Conservation (phyloP, 2,329 filamentous ascomycete genomes). For the Diplodia intermedia region DNA sequence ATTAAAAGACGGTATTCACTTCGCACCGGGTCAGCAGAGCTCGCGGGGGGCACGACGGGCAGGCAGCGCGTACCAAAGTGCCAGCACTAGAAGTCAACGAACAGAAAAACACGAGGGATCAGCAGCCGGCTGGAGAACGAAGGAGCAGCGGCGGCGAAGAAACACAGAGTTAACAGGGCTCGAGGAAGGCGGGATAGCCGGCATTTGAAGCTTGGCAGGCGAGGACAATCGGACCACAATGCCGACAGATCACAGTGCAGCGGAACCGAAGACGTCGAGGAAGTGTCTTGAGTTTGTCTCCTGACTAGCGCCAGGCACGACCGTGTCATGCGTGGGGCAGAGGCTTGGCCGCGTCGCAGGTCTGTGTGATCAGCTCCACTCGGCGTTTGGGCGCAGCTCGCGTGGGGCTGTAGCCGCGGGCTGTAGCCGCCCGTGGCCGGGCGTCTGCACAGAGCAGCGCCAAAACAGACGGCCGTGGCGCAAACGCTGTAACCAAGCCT, state of each 20-base stretch:
- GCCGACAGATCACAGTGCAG: background rate
- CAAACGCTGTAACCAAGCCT: background rate
- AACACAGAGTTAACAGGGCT: conserved; percentile 14
- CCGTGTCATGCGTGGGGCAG: background rate
- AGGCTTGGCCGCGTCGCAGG: conserved; percentile 12
- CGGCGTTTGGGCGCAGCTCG: conserved; percentile 12
- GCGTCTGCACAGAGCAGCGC: conserved; percentile 3
- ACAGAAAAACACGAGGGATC: conserved; percentile 3
- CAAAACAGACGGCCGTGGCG: conserved; percentile 38
- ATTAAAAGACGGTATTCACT: conserved; percentile 22
- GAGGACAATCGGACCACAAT: conserved; percentile 19
- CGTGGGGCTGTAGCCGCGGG: background rate
- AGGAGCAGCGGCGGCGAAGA: conserved; percentile 12
- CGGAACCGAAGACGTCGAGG: conserved; percentile 14
- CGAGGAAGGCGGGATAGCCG: background rate
- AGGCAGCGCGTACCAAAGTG: conserved; percentile 22
- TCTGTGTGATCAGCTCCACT: conserved; percentile 13
- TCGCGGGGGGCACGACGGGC: background rate
- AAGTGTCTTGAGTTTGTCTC: conserved; percentile 21
- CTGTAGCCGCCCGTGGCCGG: background rate
- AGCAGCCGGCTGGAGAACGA: conserved; percentile 10
- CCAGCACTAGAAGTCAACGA: conserved; percentile 21
- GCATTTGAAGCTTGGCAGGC: conserved; percentile 28
- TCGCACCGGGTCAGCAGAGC: background rate
- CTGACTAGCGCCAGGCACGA: conserved; percentile 26